These are phyloP conservation scores for Saturnispora besseyi DNA, from an alignment of 805 yeast genomes.

Conservation along the genomic window DNA sequence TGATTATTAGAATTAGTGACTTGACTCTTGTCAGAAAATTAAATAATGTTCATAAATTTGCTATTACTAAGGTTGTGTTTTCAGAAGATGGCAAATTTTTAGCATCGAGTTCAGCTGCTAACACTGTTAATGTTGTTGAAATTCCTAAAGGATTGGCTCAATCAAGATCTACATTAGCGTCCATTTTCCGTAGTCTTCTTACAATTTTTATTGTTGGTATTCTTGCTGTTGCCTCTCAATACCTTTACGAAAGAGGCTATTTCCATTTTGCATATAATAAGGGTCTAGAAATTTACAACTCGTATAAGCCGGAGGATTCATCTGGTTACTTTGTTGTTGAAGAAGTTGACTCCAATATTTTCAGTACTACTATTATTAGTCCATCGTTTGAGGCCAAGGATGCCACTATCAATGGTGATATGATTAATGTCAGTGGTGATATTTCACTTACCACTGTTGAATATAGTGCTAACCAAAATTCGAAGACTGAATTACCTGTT, in stretches of 20 bases:
- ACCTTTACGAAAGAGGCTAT: slow-evolving; percentile 24
- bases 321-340: slow-evolving; percentile 28
- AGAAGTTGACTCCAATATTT: slow-evolving; percentile 15
- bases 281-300: slow-evolving; percentile 16
- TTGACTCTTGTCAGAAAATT: slow-evolving; percentile 43
- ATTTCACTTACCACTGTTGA: neutral
- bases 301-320: slow-evolving; percentile 25
- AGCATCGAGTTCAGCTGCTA: slow-evolving; percentile 72
- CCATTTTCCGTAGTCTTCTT: slow-evolving; percentile 21
- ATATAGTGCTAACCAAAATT: neutral
- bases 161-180: slow-evolving; percentile 29
- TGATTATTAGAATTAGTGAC: slow-evolving; percentile 42
- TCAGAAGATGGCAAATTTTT: slow-evolving; percentile 58
- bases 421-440: slow-evolving; percentile 6
- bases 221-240: slow-evolving; percentile 23
- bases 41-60: slow-evolving; percentile 63
- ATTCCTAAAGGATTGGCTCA: slow-evolving; percentile 44
- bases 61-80: slow-evolving; percentile 64
- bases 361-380: neutral
- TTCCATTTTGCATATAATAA: slow-evolving; percentile 17
- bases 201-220: slow-evolving; percentile 20
- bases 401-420: slow-evolving; percentile 8
- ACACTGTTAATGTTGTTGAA: slow-evolving; percentile 53
- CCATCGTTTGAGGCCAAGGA: neutral
- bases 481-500: neutral